phyloP scores from a whole-genome alignment of 2,329 filamentous ascomycete species.

The Fusarium incarnatum region DNA sequence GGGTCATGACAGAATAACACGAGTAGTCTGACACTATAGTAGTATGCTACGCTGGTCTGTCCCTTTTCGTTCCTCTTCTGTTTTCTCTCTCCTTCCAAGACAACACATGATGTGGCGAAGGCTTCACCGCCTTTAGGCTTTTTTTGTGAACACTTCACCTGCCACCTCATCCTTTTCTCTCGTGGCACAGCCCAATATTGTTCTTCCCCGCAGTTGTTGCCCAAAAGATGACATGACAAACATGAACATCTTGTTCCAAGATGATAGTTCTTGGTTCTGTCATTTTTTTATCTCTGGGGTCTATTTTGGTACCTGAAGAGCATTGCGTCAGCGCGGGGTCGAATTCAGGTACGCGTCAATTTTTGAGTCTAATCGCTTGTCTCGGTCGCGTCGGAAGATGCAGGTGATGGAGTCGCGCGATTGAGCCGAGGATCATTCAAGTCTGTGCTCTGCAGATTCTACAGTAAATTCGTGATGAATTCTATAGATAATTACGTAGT shows the following conservation, averaged over 20 bases:
- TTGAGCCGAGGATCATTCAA: background rate
- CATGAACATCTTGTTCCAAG: background rate
- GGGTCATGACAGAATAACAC: constrained; percentile 1
- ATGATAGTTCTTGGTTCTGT: background rate
- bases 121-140: constrained; percentile 32
- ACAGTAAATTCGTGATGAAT: rapidly evolving
- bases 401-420: background rate
- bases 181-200: constrained; percentile 6
- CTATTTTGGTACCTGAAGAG: constrained; percentile 4
- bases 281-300: background rate
- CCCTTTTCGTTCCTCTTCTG: rapidly evolving
- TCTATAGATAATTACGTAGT: background rate
- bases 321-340: constrained; percentile 9
- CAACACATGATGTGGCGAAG: constrained; percentile 30
- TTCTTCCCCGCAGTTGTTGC: background rate
- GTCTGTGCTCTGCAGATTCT: background rate
- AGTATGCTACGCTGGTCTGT: rapidly evolving
- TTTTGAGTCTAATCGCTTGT: background rate
- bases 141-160: constrained; percentile 14
- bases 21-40: rapidly evolving
- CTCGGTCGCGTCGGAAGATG: background rate
- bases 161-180: constrained; percentile 20
- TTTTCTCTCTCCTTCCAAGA: constrained; percentile 31
- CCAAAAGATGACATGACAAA: background rate
- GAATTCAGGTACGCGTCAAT: background rate